Conservation (phyloP, 2,329 filamentous ascomycete genomes). For the Madurella mycetomatis region DNA sequence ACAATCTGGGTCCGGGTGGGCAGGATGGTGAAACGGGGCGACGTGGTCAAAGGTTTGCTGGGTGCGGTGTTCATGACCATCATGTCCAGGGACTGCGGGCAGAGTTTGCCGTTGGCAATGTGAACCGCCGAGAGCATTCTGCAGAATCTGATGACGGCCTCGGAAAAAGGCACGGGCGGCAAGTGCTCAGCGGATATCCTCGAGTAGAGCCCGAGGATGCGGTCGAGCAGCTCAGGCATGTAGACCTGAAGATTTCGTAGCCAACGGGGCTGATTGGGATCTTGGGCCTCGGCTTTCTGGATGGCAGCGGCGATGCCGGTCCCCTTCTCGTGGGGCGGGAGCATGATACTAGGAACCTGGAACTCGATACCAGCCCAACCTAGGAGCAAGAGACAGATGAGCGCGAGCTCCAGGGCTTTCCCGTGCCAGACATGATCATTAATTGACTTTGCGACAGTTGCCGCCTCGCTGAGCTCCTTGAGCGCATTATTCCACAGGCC, state of each 20-base stretch:
- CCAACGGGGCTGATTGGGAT: conserved; percentile 47
- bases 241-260: conserved; percentile 52
- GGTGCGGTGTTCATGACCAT: conserved; percentile 60
- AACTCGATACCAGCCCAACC: conserved; percentile 84
- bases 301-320: conserved; percentile 29
- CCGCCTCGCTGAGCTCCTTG: conserved; percentile 76
- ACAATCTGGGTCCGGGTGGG: conserved; percentile 61
- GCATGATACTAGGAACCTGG: conserved; percentile 59
- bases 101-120: conserved; percentile 58
- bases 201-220: conserved; percentile 69
- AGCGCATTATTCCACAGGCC: conserved; percentile 88
- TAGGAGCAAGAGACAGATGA: conserved; percentile 77
- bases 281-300: conserved; percentile 38
- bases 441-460: conserved; percentile 67
- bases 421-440: conserved; percentile 98
- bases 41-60: conserved; percentile 45
- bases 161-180: conserved; percentile 66
- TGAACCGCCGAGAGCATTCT: conserved; percentile 66
- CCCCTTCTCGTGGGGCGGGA: conserved; percentile 47
- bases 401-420: conserved; percentile 84
- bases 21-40: conserved; percentile 51
- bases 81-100: conserved; percentile 56
- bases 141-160: conserved; percentile 68
- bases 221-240: conserved; percentile 70
- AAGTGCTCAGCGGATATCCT: conserved; percentile 66